Conservation (phyloP, 768 basidiomycete genomes). For the Botryobasidium botryosum region DNA sequence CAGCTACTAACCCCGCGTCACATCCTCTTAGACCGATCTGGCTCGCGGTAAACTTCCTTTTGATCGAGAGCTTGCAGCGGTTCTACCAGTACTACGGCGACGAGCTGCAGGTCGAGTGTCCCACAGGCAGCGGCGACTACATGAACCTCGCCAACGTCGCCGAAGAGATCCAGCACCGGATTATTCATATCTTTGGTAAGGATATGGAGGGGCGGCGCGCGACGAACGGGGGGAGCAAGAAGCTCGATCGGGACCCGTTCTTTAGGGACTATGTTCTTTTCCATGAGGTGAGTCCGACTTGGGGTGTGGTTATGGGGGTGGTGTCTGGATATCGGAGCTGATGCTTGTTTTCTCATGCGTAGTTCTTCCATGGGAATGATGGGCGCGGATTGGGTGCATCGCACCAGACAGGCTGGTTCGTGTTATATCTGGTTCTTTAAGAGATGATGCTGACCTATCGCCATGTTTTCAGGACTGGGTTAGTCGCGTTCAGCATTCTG, state of each 20-base stretch:
- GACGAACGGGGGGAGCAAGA: slow-evolving; percentile 75
- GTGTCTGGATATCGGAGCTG: background rate
- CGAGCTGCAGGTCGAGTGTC: slow-evolving; percentile 61
- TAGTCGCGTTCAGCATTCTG: slow-evolving; percentile 80
- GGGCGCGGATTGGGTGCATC: slow-evolving; percentile 92
- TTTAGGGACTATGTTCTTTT: slow-evolving; percentile 96
- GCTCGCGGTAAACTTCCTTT: slow-evolving; percentile 89
- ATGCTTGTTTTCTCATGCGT: background rate
- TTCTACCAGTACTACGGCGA: slow-evolving; percentile 97
- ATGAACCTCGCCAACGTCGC: slow-evolving; percentile 90
- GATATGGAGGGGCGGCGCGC: slow-evolving; percentile 74
- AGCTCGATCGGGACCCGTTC: slow-evolving; percentile 78
- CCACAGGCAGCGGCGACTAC: slow-evolving; percentile 85
- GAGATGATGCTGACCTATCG: background rate
- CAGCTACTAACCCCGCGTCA: too few relatives aligned
- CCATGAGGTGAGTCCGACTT: slow-evolving; percentile 46
- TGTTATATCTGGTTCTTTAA: background rate
- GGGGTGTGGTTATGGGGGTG: background rate
- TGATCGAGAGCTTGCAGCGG: slow-evolving; percentile 88
- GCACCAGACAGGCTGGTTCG: slow-evolving; percentile 92
- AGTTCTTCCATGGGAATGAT: slow-evolving; percentile 91
- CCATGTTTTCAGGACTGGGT: slow-evolving; percentile 42
- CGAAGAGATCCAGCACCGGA: slow-evolving; percentile 95
- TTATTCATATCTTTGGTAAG: slow-evolving; percentile 93
- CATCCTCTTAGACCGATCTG: slow-evolving; percentile 34